These are phyloP conservation scores for Triangularia setosa DNA, from an alignment of 2,329 filamentous ascomycete species.

Conservation along the genomic window DNA sequence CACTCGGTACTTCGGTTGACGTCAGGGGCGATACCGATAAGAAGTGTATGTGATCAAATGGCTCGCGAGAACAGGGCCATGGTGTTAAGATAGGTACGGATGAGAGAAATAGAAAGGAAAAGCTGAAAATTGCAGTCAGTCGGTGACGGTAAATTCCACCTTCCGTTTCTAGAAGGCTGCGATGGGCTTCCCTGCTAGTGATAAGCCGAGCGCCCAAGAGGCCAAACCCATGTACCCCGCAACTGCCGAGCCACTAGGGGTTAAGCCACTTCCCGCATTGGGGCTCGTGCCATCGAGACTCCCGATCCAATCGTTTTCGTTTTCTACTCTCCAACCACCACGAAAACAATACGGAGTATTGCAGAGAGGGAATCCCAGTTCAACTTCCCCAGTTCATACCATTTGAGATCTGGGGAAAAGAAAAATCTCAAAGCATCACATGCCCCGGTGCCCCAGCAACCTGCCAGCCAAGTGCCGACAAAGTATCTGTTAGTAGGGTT, in stretches of 20 bases:
- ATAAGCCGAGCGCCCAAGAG: not conserved
- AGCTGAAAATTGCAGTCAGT: not conserved
- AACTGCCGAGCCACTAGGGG: conserved; percentile 9
- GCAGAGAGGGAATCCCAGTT: not conserved
- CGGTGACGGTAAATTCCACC: conserved; percentile 11
- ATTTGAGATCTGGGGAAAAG: not conserved
- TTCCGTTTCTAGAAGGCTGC: conserved; percentile 14
- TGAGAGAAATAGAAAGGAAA: no score
- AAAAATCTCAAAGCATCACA: not conserved
- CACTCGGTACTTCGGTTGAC: no score
- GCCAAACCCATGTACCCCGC: conserved; percentile 15
- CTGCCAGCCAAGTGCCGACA: no score
- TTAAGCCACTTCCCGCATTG: not conserved
- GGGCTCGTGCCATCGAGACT: not conserved
- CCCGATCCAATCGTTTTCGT: not conserved
- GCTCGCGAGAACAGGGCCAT: no score
- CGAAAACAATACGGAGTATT: not conserved
- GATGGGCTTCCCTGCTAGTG: not conserved
- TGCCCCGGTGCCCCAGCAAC: no score
- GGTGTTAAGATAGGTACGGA: no score
- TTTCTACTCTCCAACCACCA: not conserved
- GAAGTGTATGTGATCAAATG: no score
- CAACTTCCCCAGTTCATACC: not conserved
- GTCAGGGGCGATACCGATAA: no score
- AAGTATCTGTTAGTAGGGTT: no score